Evolutionary conservation across 129 eudicot genomes (phyloP).

Genomic region (Logfia minima): DNA sequence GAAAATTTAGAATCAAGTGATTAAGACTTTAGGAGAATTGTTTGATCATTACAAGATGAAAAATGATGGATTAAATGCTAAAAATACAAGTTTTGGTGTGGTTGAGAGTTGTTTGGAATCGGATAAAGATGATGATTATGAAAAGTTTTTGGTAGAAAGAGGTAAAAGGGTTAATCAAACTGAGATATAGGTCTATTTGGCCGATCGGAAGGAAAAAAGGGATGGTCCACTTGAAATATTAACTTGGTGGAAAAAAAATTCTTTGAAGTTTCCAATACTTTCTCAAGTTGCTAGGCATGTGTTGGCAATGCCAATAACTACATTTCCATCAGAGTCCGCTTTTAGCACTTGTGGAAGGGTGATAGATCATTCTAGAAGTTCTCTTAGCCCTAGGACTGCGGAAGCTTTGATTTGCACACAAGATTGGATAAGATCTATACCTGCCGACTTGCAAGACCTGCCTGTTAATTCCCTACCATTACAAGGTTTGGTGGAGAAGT

Average conservation of each 20-base stretch:
- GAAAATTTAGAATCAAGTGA: not conserved
- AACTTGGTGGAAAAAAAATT: conserved; percentile 22
- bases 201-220: not conserved
- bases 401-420: no score
- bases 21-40: not conserved
- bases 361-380: no score
- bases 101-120: no score
- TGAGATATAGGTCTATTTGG: not conserved
- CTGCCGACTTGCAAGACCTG: no score
- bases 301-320: no score
- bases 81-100: not conserved
- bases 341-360: no score
- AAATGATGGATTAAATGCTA: not conserved
- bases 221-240: conserved; percentile 13
- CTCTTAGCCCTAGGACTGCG: no score
- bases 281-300: not conserved
- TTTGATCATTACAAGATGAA: conserved; percentile 7
- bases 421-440: no score
- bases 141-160: not conserved
- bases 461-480: no score
- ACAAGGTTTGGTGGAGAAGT: no score
- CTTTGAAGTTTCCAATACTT: conserved; percentile 14
- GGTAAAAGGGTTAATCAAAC: not conserved
- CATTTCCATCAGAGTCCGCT: no score
- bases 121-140: not conserved